phyloP scores from a whole-genome alignment of 345 rosid genomes.

The Eucalyptus regnans region DNA sequence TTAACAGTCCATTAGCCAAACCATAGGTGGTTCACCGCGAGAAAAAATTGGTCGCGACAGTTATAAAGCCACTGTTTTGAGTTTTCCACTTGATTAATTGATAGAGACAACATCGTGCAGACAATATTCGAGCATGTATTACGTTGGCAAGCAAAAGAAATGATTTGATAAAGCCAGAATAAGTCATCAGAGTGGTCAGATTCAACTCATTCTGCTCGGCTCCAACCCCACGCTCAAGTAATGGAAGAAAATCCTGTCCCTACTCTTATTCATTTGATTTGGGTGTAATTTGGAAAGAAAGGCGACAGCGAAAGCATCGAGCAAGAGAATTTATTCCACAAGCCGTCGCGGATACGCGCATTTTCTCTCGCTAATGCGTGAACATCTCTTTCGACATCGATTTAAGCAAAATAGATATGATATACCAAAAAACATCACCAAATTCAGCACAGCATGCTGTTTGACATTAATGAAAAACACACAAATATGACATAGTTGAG shows the following conservation, averaged over 20 bases:
- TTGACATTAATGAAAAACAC: background rate
- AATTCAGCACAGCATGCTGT: background rate
- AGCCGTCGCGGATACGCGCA: background rate
- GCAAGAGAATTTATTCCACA: background rate
- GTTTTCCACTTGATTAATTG: background rate
- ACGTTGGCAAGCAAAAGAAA: background rate
- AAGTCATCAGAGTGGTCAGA: background rate
- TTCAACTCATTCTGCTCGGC: background rate
- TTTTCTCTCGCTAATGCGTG: background rate
- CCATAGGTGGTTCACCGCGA: too few relatives aligned
- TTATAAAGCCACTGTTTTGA: background rate
- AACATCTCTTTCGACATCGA: background rate
- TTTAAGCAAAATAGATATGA: background rate
- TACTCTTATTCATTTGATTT: background rate
- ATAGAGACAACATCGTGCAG: background rate
- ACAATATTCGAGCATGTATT: background rate
- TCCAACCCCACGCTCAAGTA: background rate
- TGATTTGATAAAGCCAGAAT: background rate
- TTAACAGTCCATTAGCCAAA: too few relatives aligned
- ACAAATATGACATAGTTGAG: background rate
- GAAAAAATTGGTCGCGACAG: too few relatives aligned
- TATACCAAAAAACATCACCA: background rate
- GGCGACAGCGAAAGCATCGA: background rate
- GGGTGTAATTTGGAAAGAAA: background rate
- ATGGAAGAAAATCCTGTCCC: background rate